Conservation (phyloP, 2,329 filamentous ascomycete species). For the Anthostomella pinea region DNA sequence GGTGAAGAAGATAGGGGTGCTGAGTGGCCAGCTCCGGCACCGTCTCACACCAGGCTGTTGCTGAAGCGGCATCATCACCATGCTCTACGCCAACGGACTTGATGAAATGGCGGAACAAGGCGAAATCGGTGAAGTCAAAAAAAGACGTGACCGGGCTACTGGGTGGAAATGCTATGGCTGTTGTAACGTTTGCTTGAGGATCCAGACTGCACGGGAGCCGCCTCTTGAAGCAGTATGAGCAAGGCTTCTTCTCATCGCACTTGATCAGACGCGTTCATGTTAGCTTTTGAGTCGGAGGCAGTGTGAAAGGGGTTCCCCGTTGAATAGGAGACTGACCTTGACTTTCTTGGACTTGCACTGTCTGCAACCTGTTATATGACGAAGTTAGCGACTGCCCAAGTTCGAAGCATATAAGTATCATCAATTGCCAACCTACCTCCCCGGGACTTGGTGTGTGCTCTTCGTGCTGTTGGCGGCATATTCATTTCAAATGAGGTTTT, state of each 20-base stretch:
- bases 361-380: constrained; percentile 12
- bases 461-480: constrained; percentile 13
- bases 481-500: not conserved
- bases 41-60: constrained; percentile 16
- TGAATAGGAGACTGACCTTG: constrained; percentile 1
- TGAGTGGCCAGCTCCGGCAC: constrained; percentile 20
- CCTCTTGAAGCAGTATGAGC: constrained; percentile 23
- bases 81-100: constrained; percentile 15
- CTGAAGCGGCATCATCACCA: constrained; percentile 15
- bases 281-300: not conserved
- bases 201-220: constrained; percentile 21
- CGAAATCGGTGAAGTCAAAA: constrained; percentile 21
- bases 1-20: constrained; percentile 23
- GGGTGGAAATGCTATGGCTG: not conserved
- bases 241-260: constrained; percentile 27
- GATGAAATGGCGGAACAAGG: constrained; percentile 24
- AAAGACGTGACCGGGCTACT: constrained; percentile 4
- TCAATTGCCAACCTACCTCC: constrained; percentile 5
- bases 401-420: too few relatives aligned
- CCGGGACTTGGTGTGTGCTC: constrained; percentile 17
- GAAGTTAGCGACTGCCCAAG: not conserved
- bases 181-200: constrained; percentile 3
- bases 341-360: constrained; percentile 19
- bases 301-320: not conserved
- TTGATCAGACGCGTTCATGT: not conserved